phyloP scores from a whole-genome alignment of 2,329 filamentous ascomycete genomes.

The Elsinoe fawcettii region DNA sequence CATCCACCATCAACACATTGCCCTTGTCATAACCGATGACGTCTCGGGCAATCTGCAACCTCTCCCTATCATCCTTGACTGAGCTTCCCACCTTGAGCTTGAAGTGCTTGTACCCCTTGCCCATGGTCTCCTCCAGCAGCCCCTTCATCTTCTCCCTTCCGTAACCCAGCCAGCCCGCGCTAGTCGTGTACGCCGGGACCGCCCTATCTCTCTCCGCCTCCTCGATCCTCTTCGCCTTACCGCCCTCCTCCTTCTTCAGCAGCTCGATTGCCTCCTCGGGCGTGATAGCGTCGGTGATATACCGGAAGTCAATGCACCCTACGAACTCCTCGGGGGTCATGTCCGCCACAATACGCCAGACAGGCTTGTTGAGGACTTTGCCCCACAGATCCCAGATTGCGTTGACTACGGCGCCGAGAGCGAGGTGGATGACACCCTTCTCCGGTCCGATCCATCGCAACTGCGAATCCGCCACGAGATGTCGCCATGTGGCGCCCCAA shows the following conservation, averaged over 20 bases:
- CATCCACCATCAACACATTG: constrained; percentile 86
- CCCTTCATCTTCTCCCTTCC: constrained; percentile 76
- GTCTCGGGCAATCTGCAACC: constrained; percentile 66
- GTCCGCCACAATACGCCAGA: constrained; percentile 83
- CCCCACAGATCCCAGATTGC: constrained; percentile 96
- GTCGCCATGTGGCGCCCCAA: constrained; percentile 84
- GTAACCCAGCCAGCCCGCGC: constrained; percentile 87
- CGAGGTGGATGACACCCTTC: constrained; percentile 89
- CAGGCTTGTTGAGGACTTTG: constrained; percentile 74
- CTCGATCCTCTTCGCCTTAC: constrained; percentile 62
- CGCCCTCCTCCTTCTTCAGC: constrained; percentile 56
- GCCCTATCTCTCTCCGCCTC: constrained; percentile 67
- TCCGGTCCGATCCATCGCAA: constrained; percentile 90
- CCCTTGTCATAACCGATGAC: constrained; percentile 76
- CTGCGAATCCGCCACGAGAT: constrained; percentile 85
- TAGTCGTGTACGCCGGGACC: constrained; percentile 86
- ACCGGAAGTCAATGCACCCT: constrained; percentile 83
- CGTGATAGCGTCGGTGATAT: constrained; percentile 89
- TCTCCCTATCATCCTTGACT: constrained; percentile 61
- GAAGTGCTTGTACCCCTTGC: constrained; percentile 73
- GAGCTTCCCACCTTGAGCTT: constrained; percentile 81
- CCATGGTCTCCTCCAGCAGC: constrained; percentile 65
- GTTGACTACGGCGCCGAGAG: constrained; percentile 80
- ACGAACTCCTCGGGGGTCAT: constrained; percentile 87
- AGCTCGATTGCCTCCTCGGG: constrained; percentile 71